phyloP scores from a whole-genome alignment of 495 filamentous ascomycete genomes.

The Neurospora sp. region DNA sequence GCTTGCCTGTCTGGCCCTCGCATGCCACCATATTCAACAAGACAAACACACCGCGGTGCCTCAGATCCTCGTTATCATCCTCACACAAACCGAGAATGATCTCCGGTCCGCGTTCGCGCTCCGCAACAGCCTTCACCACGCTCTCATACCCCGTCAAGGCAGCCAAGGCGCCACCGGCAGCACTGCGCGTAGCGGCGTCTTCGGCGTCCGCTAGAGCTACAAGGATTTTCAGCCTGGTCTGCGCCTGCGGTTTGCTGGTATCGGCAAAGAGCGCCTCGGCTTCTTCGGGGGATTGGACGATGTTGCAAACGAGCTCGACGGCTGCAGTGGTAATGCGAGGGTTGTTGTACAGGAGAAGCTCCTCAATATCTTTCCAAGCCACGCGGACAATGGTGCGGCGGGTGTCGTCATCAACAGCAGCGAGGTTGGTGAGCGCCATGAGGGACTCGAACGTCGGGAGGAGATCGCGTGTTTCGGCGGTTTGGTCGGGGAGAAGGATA shows the following conservation, averaged over 20 bases:
- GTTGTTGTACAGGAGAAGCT: constrained; percentile 70
- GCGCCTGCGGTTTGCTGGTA: constrained; percentile 58
- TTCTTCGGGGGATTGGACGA: constrained; percentile 60
- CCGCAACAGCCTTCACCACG: constrained; percentile 57
- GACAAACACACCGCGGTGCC: constrained; percentile 70
- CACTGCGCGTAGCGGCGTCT: constrained; percentile 65
- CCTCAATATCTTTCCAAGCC: constrained; percentile 66
- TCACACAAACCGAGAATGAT: constrained; percentile 62
- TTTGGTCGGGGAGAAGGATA: constrained; percentile 50
- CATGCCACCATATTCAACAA: constrained; percentile 51
- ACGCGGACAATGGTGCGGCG: constrained; percentile 60
- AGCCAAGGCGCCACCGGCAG: constrained; percentile 81
- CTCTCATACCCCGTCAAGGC: constrained; percentile 69
- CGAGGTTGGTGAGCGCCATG: constrained; percentile 87
- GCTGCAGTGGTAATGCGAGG: constrained; percentile 69
- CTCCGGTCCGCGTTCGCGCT: constrained; percentile 56
- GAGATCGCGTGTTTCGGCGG: constrained; percentile 63
- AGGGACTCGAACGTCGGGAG: constrained; percentile 83
- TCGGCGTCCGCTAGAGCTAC: constrained; percentile 81
- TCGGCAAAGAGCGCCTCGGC: constrained; percentile 57
- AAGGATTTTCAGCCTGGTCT: constrained; percentile 67
- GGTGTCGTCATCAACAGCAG: constrained; percentile 63
- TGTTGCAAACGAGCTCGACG: constrained; percentile 84
- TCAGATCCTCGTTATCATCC: constrained; percentile 65
- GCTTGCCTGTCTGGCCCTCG: constrained; percentile 41